A percentile compares a stretch with the other conserved stretches of the same genome.
Evolutionary conservation across 2,329 filamentous ascomycete species (phyloP).

Genomic region (Microdochium paspali): DNA sequence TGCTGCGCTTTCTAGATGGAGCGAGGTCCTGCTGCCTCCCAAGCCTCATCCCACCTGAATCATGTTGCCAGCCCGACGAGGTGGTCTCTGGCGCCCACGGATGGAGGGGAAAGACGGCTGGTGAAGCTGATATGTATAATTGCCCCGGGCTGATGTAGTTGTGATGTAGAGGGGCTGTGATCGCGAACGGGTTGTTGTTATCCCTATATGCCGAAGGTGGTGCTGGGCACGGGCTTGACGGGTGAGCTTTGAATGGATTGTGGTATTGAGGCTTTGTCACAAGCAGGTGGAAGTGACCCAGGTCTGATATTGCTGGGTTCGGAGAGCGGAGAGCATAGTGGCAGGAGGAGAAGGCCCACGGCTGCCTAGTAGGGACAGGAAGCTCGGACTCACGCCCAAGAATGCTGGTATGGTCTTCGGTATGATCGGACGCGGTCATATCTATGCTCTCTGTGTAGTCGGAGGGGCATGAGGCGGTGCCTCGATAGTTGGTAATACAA

Average conservation of each 20-base stretch:
- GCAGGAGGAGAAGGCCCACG: neutral
- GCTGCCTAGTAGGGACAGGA: neutral
- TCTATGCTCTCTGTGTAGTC: neutral
- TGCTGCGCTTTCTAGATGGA: too few relatives aligned
- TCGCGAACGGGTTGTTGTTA: too few relatives aligned
- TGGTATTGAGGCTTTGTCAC: neutral
- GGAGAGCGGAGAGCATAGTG: neutral
- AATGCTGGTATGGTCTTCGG: neutral
- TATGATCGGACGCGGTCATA: neutral
- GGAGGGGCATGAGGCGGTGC: neutral
- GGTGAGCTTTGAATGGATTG: neutral
- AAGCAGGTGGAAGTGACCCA: neutral
- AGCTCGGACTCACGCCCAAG: neutral
- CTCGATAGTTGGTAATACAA: neutral
- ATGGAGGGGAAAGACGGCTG: too few relatives aligned
- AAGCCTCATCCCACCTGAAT: too few relatives aligned
- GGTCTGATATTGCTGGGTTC: neutral
- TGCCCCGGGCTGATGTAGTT: too few relatives aligned
- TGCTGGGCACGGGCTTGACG: neutral
- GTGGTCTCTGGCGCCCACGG: too few relatives aligned
- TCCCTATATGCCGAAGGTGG: neutral
- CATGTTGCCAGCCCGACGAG: too few relatives aligned
- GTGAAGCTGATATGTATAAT: too few relatives aligned
- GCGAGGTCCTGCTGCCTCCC: too few relatives aligned
- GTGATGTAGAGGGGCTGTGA: too few relatives aligned